Evolutionary conservation across 495 filamentous ascomycete genomes (phyloP), one percentile per base, ranked within the genome.

Genomic region (Corynascus novoguineensis): DNA sequence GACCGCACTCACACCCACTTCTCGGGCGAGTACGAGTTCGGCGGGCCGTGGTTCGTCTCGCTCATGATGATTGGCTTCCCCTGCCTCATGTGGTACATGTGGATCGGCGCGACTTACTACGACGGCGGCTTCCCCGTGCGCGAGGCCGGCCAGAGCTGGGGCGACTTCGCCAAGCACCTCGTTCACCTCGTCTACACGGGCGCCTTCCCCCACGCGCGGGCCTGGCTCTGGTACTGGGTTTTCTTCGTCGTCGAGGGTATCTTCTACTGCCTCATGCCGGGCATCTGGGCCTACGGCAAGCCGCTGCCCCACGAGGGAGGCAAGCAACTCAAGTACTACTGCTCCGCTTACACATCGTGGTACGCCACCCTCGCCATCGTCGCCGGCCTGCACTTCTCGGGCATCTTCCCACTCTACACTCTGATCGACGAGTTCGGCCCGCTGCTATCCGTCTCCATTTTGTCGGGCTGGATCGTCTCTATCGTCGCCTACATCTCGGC

Each of bases 51-150:
- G 47, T 92, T 92, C 53, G 84, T 90, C 24, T 69, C 75, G 21
- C 75, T 83, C 51, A 89, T 95, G 83, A 98, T 98, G 90, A 77
- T 93, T 57, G 86, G 84, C 45, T 98, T 97, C 71, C 93, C 93
- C 12, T 34, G 87, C 41, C 78, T 98, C 59, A 98, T 98, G 93
- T 97, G 87, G 77, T 97, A 96, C 76, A 92, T 98, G 89, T 98
- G 92, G 92, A 86, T 95, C 68, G 93, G 93, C 28, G 88, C 92
- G 37, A 89, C 84, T 44, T 92, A 90, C 71, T 98, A 96, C 69
- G 75, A 89, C 72, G 90, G 90, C 58, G 83, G 87, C 59, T 78
- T 95, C 56, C 92, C 92, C 21, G 71, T 71, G 50, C 88, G 82
- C 27, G 72, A 73, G n/a, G 67, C 78, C 49, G 87, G 79, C 28